These are phyloP conservation scores for Raffaelea ambrosiae DNA, from an alignment of 2,329 filamentous ascomycete genomes.

Conservation along the genomic window DNA sequence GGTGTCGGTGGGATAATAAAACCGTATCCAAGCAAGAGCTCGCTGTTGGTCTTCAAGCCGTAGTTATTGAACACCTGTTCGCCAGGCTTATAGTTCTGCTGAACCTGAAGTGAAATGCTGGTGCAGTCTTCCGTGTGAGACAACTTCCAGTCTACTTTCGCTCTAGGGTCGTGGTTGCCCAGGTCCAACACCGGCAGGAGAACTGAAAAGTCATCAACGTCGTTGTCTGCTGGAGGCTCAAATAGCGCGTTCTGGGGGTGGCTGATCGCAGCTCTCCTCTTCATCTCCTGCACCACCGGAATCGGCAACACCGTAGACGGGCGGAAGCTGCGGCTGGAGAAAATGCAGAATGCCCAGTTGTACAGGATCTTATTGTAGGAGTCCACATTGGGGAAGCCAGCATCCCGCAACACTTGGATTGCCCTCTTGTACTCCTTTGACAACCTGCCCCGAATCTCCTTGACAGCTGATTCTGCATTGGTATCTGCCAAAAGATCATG, in stretches of 20 bases:
- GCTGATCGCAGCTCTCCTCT: neutral
- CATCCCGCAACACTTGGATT: too few relatives aligned
- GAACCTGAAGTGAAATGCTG: constrained; percentile 31
- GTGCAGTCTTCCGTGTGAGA: constrained; percentile 15
- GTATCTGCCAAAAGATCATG: constrained; percentile 42
- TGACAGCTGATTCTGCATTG: constrained; percentile 39
- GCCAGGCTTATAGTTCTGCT: constrained; percentile 36
- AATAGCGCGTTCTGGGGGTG: constrained; percentile 18
- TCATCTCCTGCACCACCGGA: constrained; percentile 8
- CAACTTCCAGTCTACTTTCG: constrained; percentile 51
- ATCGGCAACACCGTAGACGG: constrained; percentile 46
- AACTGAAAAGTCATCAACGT: constrained; percentile 55
- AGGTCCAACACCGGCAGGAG: constrained; percentile 65
- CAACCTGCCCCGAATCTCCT: constrained; percentile 37
- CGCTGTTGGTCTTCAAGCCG: constrained; percentile 64
- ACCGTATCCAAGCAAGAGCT: constrained; percentile 56
- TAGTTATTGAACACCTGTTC: constrained; percentile 63
- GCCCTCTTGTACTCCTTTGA: constrained; percentile 37
- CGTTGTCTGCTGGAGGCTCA: constrained; percentile 25
- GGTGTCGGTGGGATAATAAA: constrained; percentile 44
- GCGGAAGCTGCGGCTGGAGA: constrained; percentile 57
- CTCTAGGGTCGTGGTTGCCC: constrained; percentile 59
- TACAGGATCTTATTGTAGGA: constrained; percentile 42
- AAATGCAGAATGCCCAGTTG: constrained; percentile 56
- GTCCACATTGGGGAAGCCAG: too few relatives aligned